These are phyloP conservation scores for Arthroderma sp. DNA, from an alignment of 2,329 filamentous ascomycete genomes.

Conservation along the genomic window DNA sequence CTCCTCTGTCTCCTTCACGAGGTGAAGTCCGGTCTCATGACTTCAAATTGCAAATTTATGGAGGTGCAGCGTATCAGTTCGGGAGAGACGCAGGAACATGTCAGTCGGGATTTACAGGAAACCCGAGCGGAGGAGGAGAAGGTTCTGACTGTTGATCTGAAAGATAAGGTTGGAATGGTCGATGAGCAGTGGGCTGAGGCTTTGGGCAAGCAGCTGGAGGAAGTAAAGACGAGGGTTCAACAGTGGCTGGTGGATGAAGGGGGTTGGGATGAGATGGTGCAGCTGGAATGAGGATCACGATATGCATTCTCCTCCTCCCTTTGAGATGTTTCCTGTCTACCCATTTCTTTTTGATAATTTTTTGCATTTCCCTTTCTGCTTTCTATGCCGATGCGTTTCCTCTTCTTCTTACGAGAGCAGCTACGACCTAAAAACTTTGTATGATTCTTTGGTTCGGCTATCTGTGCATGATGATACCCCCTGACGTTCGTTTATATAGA, in stretches of 20 bases:
- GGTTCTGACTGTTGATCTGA: constrained; percentile 67
- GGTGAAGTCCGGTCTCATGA: constrained; percentile 66
- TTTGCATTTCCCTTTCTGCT: background rate
- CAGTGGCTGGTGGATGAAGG: constrained; percentile 60
- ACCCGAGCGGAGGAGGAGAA: constrained; percentile 55
- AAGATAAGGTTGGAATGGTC: constrained; percentile 83
- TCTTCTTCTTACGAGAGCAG: background rate
- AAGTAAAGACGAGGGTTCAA: constrained; percentile 61
- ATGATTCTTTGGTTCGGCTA: background rate
- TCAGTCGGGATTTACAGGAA: constrained; percentile 37
- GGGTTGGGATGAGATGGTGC: constrained; percentile 75
- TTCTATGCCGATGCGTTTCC: background rate
- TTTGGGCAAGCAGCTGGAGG: constrained; percentile 62
- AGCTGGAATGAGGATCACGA: constrained; percentile 28
- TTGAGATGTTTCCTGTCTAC: constrained; percentile 2
- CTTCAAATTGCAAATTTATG: constrained; percentile 52
- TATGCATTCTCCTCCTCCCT: constrained; percentile 7
- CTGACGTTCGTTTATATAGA: no score
- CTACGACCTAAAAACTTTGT: background rate
- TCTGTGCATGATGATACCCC: background rate
- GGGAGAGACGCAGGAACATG: constrained; percentile 30
- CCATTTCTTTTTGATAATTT: background rate
- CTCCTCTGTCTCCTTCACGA: constrained; percentile 81
- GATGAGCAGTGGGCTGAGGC: constrained; percentile 85
- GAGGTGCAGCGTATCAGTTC: constrained; percentile 49